Conservation (phyloP, 805 yeast genomes). For the Metschnikowia lunata region DNA sequence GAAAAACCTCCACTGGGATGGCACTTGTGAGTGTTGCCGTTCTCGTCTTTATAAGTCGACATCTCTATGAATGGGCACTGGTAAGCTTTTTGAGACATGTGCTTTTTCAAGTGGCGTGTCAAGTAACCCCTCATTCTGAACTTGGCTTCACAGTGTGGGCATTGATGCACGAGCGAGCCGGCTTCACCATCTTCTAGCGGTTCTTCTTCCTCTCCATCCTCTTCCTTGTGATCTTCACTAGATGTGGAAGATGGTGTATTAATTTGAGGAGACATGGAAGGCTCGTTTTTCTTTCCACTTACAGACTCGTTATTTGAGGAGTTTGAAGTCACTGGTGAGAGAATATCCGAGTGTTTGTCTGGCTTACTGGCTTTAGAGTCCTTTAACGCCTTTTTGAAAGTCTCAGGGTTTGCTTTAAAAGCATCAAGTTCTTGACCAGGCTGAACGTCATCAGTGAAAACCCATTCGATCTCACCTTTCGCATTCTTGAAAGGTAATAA, state of each 20-base stretch:
- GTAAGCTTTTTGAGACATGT: conserved; percentile 47
- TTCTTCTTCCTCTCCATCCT: conserved; percentile 11
- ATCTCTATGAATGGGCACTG: conserved; percentile 47
- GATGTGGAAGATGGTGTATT: conserved; percentile 28
- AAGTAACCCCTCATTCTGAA: conserved; percentile 52
- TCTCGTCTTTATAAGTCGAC: conserved; percentile 35
- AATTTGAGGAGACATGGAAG: conserved; percentile 24
- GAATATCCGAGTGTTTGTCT: conserved; percentile 10
- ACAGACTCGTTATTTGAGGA: conserved; percentile 29
- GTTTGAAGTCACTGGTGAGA: conserved; percentile 39
- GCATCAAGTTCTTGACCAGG: conserved; percentile 27
- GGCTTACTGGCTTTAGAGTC: conserved; percentile 2
- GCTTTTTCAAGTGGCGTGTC: conserved; percentile 54
- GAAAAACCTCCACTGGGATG: conserved; percentile 59
- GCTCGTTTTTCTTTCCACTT: conserved; percentile 15
- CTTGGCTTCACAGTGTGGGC: conserved; percentile 46
- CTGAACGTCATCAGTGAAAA: conserved; percentile 41
- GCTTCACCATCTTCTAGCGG: conserved; percentile 13
- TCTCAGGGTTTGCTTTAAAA: conserved; percentile 17
- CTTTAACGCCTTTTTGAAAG: conserved; percentile 1
- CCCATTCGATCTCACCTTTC: conserved; percentile 57
- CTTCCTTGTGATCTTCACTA: conserved; percentile 19
- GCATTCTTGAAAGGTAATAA: conserved; percentile 48
- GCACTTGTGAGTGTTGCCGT: conserved; percentile 42
- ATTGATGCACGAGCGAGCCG: conserved; percentile 30